phyloP scores from a whole-genome alignment of 768 basidiomycete species.

The Neoboletus brunneissimus region DNA sequence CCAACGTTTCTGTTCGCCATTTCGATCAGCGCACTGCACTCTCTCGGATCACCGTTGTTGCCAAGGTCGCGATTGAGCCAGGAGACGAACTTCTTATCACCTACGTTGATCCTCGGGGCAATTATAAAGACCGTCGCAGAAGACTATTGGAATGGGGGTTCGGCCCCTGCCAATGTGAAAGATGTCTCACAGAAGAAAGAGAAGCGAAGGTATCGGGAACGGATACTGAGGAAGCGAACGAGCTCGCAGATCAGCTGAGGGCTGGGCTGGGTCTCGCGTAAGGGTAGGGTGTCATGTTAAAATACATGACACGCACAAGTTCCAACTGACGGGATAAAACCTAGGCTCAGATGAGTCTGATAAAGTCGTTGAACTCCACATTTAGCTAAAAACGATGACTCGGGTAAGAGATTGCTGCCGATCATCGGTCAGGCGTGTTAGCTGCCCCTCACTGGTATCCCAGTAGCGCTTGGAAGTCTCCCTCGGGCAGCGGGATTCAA shows the following conservation, averaged over 20 bases:
- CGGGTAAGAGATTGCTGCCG: background rate
- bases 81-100: constrained; percentile 78
- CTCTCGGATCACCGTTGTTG: constrained; percentile 72
- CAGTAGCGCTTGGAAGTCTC: too few species aligned
- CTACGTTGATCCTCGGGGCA: constrained; percentile 66
- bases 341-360: background rate
- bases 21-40: constrained; percentile 66
- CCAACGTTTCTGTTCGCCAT: constrained; percentile 78
- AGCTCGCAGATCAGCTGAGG: constrained; percentile 59
- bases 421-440: background rate
- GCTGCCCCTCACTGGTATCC: too few species aligned
- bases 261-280: constrained; percentile 57
- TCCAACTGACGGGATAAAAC: background rate
- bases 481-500: too few species aligned
- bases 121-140: constrained; percentile 42
- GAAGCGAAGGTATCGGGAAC: constrained; percentile 19
- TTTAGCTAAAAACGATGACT: background rate
- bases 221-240: constrained; percentile 30
- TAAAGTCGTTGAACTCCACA: background rate
- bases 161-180: constrained; percentile 61
- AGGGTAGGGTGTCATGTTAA: background rate
- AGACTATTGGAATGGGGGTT: constrained; percentile 74
- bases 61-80: constrained; percentile 55
- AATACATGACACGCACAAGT: background rate
- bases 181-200: constrained; percentile 61